phyloP scores from a whole-genome alignment of 169 alveolate species.

The Toxoplasma gondii region DNA sequence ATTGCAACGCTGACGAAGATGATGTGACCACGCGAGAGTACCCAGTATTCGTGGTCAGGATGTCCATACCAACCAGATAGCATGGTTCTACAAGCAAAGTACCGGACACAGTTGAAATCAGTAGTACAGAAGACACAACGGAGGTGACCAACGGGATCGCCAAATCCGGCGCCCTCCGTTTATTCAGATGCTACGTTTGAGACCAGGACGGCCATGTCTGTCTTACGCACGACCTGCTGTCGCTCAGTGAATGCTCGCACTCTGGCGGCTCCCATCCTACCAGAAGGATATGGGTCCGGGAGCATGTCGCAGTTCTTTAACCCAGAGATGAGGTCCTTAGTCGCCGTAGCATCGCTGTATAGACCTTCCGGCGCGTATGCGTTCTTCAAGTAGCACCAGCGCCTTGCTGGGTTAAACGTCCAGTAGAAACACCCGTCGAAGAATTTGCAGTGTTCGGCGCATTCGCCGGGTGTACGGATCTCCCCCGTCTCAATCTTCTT shows the following conservation, averaged over 20 bases:
- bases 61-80: background rate
- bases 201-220: no score
- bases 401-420: slow-evolving; percentile 13
- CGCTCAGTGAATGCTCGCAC: background rate
- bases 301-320: background rate
- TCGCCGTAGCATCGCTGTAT: background rate
- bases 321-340: background rate
- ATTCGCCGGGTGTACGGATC: background rate
- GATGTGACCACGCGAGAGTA: background rate
- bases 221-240: no score
- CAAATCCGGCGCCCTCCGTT: no score
- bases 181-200: no score
- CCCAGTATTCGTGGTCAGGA: background rate
- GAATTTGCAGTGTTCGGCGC: slow-evolving; percentile 35
- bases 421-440: background rate
- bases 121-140: no score
- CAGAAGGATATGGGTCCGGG: slow-evolving; percentile 31
- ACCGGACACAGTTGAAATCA: background rate
- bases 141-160: no score
- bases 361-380: slow-evolving; percentile 6
- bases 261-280: background rate
- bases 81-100: slow-evolving; percentile 10
- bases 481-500: slow-evolving; percentile 4
- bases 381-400: slow-evolving; percentile 35
- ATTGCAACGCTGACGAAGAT: background rate